Conservation (phyloP, 2,329 filamentous ascomycete genomes). For the Botryotinia convoluta region DNA sequence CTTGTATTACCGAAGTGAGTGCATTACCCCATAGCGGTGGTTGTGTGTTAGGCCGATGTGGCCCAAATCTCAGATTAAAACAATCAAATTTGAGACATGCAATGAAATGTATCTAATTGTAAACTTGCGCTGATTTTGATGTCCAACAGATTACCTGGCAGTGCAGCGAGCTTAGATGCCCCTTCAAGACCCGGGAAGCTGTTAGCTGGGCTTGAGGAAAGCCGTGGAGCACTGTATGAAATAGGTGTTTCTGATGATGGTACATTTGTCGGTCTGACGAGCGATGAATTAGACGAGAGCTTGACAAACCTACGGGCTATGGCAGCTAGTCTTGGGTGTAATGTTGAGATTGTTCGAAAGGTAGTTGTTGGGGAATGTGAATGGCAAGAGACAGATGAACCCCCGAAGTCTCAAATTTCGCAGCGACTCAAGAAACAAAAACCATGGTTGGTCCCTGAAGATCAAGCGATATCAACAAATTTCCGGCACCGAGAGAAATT, state of each 20-base stretch:
- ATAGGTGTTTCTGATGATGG: constrained; percentile 96
- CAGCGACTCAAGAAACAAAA: constrained; percentile 27
- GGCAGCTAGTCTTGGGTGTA: constrained; percentile 88
- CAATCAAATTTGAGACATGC: not conserved
- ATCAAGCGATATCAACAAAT: constrained; percentile 8
- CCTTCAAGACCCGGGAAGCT: constrained; percentile 54
- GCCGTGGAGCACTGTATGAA: constrained; percentile 89
- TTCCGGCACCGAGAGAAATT: constrained; percentile 54
- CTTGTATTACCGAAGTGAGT: constrained; percentile 63
- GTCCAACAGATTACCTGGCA: constrained; percentile 56
- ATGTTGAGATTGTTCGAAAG: constrained; percentile 75
- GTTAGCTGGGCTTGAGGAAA: constrained; percentile 83
- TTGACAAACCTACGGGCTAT: constrained; percentile 81
- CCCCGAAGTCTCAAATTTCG: constrained; percentile 21
- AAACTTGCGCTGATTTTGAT: not conserved
- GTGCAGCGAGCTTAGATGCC: constrained; percentile 47
- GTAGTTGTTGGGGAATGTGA: constrained; percentile 85
- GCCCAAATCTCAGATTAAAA: not conserved
- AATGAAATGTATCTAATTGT: not conserved
- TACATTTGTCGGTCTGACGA: constrained; percentile 79
- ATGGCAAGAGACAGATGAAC: constrained; percentile 46
- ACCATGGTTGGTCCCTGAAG: constrained; percentile 1
- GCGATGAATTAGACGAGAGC: constrained; percentile 91
- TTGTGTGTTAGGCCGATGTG: not conserved
- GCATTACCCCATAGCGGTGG: not conserved